These are phyloP conservation scores for Lagenidium sp. DNA, from an alignment of 352 stramenopile genomes.

Conservation along the genomic window DNA sequence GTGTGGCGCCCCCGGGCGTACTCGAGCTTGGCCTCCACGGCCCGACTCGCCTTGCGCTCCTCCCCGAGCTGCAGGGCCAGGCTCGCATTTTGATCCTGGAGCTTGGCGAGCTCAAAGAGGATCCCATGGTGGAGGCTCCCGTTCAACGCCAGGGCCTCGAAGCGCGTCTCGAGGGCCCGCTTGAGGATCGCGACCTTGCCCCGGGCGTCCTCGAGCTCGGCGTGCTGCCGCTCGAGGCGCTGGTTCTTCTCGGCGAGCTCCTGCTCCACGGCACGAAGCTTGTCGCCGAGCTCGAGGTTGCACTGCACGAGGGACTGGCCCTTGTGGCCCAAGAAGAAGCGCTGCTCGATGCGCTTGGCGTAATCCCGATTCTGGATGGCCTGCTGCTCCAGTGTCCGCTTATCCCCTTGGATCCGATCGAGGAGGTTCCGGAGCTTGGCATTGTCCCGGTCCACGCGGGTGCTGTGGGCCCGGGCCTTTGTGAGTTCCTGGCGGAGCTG, in stretches of 20 bases:
- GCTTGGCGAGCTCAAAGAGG: slow-evolving; percentile 61
- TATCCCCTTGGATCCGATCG: slow-evolving; percentile 63
- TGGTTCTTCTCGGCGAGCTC: slow-evolving; percentile 17
- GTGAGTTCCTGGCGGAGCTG: slow-evolving; percentile 47
- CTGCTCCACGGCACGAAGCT: slow-evolving; percentile 31
- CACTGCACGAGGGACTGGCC: slow-evolving; percentile 53
- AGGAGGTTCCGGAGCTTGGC: slow-evolving; percentile 57
- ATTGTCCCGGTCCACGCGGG: slow-evolving; percentile 51
- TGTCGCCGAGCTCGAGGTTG: slow-evolving; percentile 42
- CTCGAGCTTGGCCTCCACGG: slow-evolving; percentile 22
- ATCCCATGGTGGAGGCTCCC: slow-evolving; percentile 65
- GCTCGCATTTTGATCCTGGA: slow-evolving; percentile 55
- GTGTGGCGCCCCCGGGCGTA: slow-evolving; percentile 19
- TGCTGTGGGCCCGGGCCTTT: slow-evolving; percentile 17
- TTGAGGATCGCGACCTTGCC: slow-evolving; percentile 63
- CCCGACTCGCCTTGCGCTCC: slow-evolving; percentile 32
- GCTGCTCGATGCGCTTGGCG: slow-evolving; percentile 79
- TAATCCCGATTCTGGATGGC: slow-evolving; percentile 80
- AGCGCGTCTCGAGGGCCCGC: slow-evolving; percentile 53
- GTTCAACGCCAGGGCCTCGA: slow-evolving; percentile 60
- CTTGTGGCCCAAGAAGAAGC: slow-evolving; percentile 66
- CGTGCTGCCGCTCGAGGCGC: slow-evolving; percentile 10
- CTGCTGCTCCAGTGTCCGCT: slow-evolving; percentile 69
- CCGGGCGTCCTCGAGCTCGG: slow-evolving; percentile 26
- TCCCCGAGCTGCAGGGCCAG: slow-evolving; percentile 54